Evolutionary conservation across 805 yeast species (phyloP).

Genomic region (Starmerella kuoi): DNA sequence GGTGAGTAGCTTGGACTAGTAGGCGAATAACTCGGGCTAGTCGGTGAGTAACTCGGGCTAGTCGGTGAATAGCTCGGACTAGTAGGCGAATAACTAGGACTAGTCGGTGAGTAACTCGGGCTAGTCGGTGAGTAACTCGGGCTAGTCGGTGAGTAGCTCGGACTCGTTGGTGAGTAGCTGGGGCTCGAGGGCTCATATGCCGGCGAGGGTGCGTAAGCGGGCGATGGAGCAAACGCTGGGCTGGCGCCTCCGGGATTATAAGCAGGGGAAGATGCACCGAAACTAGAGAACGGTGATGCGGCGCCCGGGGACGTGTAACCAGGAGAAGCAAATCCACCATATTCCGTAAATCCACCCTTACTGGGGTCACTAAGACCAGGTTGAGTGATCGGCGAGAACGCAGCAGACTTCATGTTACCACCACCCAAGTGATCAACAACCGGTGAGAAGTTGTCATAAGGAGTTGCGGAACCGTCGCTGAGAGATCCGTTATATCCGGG

Average conservation of each 20-base stretch:
- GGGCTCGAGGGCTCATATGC: conserved; percentile 70
- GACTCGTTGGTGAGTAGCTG: conserved; percentile 64
- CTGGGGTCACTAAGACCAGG: conserved; percentile 64
- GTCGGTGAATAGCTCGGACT: conserved; percentile 51
- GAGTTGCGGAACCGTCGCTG: conserved; percentile 76
- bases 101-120: conserved; percentile 52
- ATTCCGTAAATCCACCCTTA: conserved; percentile 77
- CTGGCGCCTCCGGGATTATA: conserved; percentile 59
- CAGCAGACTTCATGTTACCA: conserved; percentile 45
- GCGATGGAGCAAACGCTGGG: conserved; percentile 59
- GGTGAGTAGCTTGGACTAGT: conserved; percentile 50
- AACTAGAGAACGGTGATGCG: conserved; percentile 39
- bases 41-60: conserved; percentile 63
- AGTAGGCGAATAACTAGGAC: conserved; percentile 68
- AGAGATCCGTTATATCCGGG: conserved; percentile 25
- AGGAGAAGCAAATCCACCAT: conserved; percentile 52
- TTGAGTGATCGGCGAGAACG: conserved; percentile 83
- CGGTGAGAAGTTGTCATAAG: conserved; percentile 61
- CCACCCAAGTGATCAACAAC: conserved; percentile 26
- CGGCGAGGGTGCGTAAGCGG: conserved; percentile 59
- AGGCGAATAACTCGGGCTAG: conserved; percentile 63
- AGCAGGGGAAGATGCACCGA: conserved; percentile 34
- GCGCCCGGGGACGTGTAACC: conserved; percentile 45
- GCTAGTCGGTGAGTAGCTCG: conserved; percentile 64
- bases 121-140: conserved; percentile 74